Base-by-base conservation (phyloP, 1,139 yeast genomes). In the Geotrichum europaeum region DNA sequence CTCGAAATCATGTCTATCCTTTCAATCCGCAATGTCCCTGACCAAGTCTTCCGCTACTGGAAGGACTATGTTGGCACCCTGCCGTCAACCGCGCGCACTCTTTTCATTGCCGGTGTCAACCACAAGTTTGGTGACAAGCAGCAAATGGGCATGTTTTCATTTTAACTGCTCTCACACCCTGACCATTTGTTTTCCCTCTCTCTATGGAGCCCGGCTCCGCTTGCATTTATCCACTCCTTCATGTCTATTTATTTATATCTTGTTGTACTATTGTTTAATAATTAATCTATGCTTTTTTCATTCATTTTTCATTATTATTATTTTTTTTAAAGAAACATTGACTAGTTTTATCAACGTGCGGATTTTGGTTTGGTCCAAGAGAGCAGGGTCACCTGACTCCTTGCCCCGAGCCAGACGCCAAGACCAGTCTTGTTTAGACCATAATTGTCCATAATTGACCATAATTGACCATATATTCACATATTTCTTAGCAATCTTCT, bases 91-190 rank as follows among this genome's bases (percentile, higher is more conserved):
- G 63, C 63, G 2, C 28, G 45, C 18, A 56, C 56, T 9, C 28
- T 61, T 56, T 61, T 61, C 49, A 43, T 53, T 24, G 63, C 59
- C 6, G 63, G 63, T 2, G 60, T 61, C 34, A 53, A 61, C 34
- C 51, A 54, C 32, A 56, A 53, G 56, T 56, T 56, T 32, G 49
- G 47, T 34, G 60, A 61, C 28, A 57, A 59, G 28, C 58, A 55
- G 49, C 15, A 43, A 12, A 45, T 51, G 53, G 61, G 61, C 3
- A 58, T 55, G 24, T 59, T 59, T 51, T 59, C 54, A 43, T 59
- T 59, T 47, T 59, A 30, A 18, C 47, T 9, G 24, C 20, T 12
- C 12, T 10, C 28, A 4, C 10, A 10, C 20, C 45, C 4, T 10
- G 18, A 22, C 20, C 45, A 45, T 25, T 13, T 45, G 18, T 15